Evolutionary conservation across 2,329 filamentous ascomycete genomes (phyloP).

Genomic region (Albophoma yamanashiensis): DNA sequence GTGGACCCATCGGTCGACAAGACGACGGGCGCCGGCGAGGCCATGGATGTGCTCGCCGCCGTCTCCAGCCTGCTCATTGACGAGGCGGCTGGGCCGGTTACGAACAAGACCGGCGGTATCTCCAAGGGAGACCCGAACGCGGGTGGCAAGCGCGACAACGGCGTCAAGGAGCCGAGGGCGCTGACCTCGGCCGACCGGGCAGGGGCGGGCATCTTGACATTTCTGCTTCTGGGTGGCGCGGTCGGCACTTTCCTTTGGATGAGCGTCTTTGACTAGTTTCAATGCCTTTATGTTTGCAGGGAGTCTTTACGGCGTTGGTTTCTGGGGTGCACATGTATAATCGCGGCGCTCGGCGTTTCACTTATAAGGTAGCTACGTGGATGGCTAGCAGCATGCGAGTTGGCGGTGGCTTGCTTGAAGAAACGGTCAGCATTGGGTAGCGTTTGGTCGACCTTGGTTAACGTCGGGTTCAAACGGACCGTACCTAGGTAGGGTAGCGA

Average conservation of each 20-base stretch:
- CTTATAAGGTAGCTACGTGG: neutral
- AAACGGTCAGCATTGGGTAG: neutral
- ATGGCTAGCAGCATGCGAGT: neutral
- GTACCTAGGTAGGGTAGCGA: too few species aligned
- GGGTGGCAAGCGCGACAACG: constrained; percentile 22
- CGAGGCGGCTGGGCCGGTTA: constrained; percentile 28
- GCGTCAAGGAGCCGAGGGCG: constrained; percentile 11
- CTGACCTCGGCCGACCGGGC: constrained; percentile 34
- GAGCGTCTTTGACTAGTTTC: constrained; percentile 23
- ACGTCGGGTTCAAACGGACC: too few species aligned
- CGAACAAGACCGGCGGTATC: constrained; percentile 38
- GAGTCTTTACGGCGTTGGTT: neutral
- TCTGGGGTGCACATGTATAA: neutral
- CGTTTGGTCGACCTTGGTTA: too few species aligned
- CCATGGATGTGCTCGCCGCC: constrained; percentile 46
- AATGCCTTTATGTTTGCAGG: neutral
- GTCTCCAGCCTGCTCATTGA: constrained; percentile 38
- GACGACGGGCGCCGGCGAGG: constrained; percentile 46
- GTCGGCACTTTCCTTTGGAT: constrained; percentile 40
- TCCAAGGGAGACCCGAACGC: constrained; percentile 30
- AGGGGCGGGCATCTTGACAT: constrained; percentile 38
- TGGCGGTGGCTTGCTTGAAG: too few species aligned
- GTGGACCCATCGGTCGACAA: constrained; percentile 37
- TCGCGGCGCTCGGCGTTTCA: neutral
- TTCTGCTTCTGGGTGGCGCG: constrained; percentile 28